Evolutionary conservation across 352 stramenopile species (phyloP), one percentile per base, ranked within the genome.

Genomic region (Globisporangium irregulare): DNA sequence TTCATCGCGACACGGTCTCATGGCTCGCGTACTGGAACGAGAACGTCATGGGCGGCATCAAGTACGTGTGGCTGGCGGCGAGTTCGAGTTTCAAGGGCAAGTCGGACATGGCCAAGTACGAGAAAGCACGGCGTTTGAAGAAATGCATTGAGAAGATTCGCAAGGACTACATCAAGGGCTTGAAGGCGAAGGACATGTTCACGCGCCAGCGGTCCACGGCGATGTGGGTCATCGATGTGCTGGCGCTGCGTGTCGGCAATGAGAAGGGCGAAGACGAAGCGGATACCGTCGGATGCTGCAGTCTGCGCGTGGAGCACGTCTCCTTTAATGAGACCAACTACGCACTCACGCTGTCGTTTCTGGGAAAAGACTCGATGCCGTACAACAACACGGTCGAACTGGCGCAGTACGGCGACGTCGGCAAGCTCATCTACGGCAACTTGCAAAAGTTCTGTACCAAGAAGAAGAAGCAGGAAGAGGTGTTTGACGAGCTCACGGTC

Each of bases 361-460:
- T 99, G 6, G 98, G 98, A 81, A 99, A 99, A 75, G 98, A 99
- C 77, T 99, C 96, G 24, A 99, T 99, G 97, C 95, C 98, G 36
- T 99, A 99, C 87, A 99, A 99, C 80, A 98, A 99, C 76, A 99
- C 95, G 6, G 99, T 99, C 73, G 94, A 99, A 73, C 69, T 97
- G n/a, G 77, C 83, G 7, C 77, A 95, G 62, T 97, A 98, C 67
- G 89, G 89, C 18, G 87, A 94, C 50, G 78, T 98, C 6, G 95
- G 95, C 43, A 90, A 89, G 64, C 76, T 83, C 50, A 93, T 99
- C 46, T 99, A 97, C 73, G 75, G 92, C 27, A 99, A 99, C 73
- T 73, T 99, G 46, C 90, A 98, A 73, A 86, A 82, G 36, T 99
- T 99, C 81, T 99, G 87, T 59, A 64, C 85, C 64, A 98, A 97